These are phyloP conservation scores for Ensete glaucum DNA, from an alignment of 176 grass and related monocot species.

Conservation along the genomic window DNA sequence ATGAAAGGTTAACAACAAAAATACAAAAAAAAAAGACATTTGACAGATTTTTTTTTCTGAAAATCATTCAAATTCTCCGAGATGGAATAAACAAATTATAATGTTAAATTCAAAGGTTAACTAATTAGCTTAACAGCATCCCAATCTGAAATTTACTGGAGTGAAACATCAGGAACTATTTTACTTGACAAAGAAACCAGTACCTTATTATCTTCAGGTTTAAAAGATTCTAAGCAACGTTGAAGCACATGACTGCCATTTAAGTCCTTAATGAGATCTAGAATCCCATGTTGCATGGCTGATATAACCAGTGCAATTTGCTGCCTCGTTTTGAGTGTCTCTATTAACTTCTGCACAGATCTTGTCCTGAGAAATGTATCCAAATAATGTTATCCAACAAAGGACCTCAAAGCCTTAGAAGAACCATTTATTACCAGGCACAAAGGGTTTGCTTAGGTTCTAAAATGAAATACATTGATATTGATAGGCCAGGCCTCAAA, in stretches of 20 bases:
- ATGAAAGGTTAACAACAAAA: too few species aligned
- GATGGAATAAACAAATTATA: too few species aligned
- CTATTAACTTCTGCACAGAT: slow-evolving; percentile 74
- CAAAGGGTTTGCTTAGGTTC: not conserved
- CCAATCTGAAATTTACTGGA: not conserved
- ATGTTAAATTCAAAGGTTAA: not conserved
- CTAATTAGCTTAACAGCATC: not conserved
- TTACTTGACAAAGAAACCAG: slow-evolving; percentile 9
- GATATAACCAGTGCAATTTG: slow-evolving; percentile 42
- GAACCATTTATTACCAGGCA: not conserved
- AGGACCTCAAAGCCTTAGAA: not conserved
- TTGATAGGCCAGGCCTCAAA: not conserved
- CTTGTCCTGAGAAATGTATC: slow-evolving; percentile 39
- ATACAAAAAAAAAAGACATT: too few species aligned
- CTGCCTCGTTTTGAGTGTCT: slow-evolving; percentile 31
- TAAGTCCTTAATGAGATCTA: slow-evolving; percentile 49
- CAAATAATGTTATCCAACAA: slow-evolving; percentile 16
- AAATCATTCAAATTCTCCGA: too few species aligned
- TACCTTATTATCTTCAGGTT: slow-evolving; percentile 51
- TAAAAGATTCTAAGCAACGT: slow-evolving; percentile 47
- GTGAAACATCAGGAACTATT: slow-evolving; percentile 8
- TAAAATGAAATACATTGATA: not conserved
- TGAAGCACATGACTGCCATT: slow-evolving; percentile 62
- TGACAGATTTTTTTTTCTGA: too few species aligned
- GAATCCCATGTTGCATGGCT: slow-evolving; percentile 36